Evolutionary conservation across 805 yeast genomes (phyloP), one percentile per base, ranked within the genome.

Genomic region (Yamadazyma akitaensis): DNA sequence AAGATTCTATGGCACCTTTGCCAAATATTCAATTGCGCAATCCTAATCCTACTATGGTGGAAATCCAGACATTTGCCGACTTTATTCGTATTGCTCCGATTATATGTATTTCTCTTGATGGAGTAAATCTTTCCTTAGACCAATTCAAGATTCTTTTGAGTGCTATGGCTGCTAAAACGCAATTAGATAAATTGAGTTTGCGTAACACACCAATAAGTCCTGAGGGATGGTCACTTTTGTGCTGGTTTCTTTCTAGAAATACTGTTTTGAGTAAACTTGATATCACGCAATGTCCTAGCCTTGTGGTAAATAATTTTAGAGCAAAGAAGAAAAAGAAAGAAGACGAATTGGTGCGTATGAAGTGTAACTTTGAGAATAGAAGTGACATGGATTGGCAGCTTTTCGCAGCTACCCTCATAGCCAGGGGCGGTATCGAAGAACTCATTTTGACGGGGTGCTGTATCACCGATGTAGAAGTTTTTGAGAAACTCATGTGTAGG

Each of bases 11-110:
- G 39, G 82, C 87, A 0, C 96, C 96, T 3, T 63, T 91, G 19
- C 82, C 88, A 5, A 61, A 79, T 3, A 62, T 91, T 47, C 88
- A 85, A 57, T 70, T 92, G 48, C 70, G 87, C 57, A 91, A 91
- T 59, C 95, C 96, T n/a, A 74, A 81, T 43, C 98, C 98, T 1
- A 87, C 97, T 0, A 68, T 88, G 70, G 83, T 92, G 53, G 98
- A 91, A 66, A 77, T 91, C 19, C 79, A 88, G 50, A 83, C 97
- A 3, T 88, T 92, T 63, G 81, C 95, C 11, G 98, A 91, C 64
- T 92, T 91, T 57, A 72, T 90, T 37, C 70, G 96, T 35, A 83
- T 90, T 47, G 94, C 92, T 0, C 96, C 97, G 0, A 78, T 91
- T 28, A 77, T 82, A 39, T 80, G 84, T 50, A 67, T 92, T 3